A percentile compares a stretch with the other conserved stretches of the same genome.
Evolutionary conservation across 164 flowering plant species (phyloP).

Genomic region (Cinnamomum chago): DNA sequence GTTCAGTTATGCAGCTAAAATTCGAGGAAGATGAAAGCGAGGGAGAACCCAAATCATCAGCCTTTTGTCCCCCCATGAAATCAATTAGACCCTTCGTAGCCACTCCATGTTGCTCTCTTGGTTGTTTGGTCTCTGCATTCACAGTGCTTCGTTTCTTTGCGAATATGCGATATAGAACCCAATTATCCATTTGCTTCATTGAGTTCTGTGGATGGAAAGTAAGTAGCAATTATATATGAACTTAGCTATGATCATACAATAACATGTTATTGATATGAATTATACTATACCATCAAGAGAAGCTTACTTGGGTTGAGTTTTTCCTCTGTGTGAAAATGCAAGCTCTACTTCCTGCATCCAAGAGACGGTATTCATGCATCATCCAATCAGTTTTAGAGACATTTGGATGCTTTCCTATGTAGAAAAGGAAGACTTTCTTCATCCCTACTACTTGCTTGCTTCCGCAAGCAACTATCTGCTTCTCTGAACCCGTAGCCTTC

Average conservation of each 20-base stretch:
- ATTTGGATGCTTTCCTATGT: constrained; percentile 23
- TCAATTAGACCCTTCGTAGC: background rate
- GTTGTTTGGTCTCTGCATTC: constrained; percentile 4
- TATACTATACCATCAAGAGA: background rate
- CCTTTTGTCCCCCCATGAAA: background rate
- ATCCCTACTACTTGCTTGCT: constrained; percentile 15
- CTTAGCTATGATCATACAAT: background rate
- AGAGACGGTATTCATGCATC: constrained; percentile 27
- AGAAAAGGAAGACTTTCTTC: constrained; percentile 24
- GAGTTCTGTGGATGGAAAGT: background rate
- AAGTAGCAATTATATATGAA: background rate
- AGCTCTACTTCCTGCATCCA: constrained; percentile 10
- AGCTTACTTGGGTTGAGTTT: constrained; percentile 25
- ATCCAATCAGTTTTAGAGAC: constrained; percentile 24
- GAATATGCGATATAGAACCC: constrained; percentile 24
- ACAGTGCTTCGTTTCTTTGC: constrained; percentile 15
- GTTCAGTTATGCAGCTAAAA: constrained; percentile 4
- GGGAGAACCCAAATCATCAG: background rate
- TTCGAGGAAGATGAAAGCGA: background rate
- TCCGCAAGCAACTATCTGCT: constrained; percentile 15
- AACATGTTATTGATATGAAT: background rate
- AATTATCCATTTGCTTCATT: constrained; percentile 12
- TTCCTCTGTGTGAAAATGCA: constrained; percentile 10
- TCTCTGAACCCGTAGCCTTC: constrained; percentile 30
- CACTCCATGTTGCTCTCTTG: background rate